Base-by-base conservation (phyloP, 1,139 yeast species). In the Hyphopichia pseudoburtonii region DNA sequence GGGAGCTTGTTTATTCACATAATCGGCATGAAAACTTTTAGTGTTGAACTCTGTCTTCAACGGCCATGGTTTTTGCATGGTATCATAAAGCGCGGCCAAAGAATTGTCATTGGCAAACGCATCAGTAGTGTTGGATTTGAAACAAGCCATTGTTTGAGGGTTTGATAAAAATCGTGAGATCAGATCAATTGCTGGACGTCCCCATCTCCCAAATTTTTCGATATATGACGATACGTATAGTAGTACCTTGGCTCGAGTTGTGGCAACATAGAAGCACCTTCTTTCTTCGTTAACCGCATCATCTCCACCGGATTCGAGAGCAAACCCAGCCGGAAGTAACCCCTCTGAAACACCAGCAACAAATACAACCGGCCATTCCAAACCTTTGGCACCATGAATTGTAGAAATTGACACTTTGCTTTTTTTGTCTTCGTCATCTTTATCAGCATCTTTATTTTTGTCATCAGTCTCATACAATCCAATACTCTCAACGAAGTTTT, bases 331-430 rank as follows among this genome's bases (percentile, higher is more conserved):
- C 18, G 88, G 89, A n/a, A 82, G 60, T 6, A 70, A 53, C 1
- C 80, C 80, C 34, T 83, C 86, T 12, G 77, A 67, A 19, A 85
- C 62, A 0, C 85, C 82, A 1, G 95, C 90, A 10, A 88, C 75
- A 53, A 88, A 86, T 0, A 92, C 97, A 5, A 86, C 77, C 0
- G 95, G 92, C 97, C 97, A 92, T 57, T 92, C 97, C 4, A 89
- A 66, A 1, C 97, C 97, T 54, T 92, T 92, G 2, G 97, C 80
- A 0, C 90, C 88, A 57, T 92, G 98, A 11, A 92, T 84, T 0
- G 97, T 92, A 0, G 90, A 82, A 1, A 73, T 35, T 35, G 75
- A 54, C 0, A 77, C 72, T 39, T 57, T 61, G 3, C 62, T 58
- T 6, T 43, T 37, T 18, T 41, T 43, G 14, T 41, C 38, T 1